Conservation (phyloP, 345 rosid species). For the Combretum micranthum region DNA sequence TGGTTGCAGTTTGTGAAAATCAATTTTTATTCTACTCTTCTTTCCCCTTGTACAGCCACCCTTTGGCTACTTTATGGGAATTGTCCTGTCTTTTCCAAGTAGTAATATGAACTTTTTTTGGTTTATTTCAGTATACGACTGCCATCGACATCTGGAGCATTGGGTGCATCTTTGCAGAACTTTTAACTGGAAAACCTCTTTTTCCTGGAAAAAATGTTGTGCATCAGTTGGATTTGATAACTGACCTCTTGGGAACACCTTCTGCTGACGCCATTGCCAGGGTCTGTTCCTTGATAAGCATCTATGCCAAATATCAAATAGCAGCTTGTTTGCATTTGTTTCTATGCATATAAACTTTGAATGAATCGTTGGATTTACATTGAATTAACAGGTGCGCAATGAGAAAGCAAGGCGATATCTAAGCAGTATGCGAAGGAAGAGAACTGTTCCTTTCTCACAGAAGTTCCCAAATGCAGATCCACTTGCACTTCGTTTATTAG, state of each 20-base stretch:
- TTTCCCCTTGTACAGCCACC: too few relatives aligned
- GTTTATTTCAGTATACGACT: conserved; percentile 73
- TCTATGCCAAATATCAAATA: too few relatives aligned
- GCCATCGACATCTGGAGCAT: conserved; percentile 98
- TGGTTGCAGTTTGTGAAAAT: too few relatives aligned
- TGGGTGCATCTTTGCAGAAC: conserved; percentile 95
- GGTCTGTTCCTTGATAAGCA: conserved; percentile 26
- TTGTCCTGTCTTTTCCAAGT: too few relatives aligned
- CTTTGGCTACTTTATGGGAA: too few relatives aligned
- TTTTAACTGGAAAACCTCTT: conserved; percentile 87
- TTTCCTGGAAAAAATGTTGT: conserved; percentile 98
- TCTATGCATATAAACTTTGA: neutral
- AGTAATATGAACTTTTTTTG: neutral
- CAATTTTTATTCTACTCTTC: too few relatives aligned
- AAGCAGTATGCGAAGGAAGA: conserved; percentile 93
- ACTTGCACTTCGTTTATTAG: conserved; percentile 81
- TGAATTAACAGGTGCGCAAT: conserved; percentile 64
- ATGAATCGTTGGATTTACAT: conserved; percentile 16
- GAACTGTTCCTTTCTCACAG: conserved; percentile 68
- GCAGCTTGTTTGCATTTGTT: neutral
- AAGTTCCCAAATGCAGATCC: conserved; percentile 94
- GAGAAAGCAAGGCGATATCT: conserved; percentile 95
- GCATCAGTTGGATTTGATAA: conserved; percentile 92
- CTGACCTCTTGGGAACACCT: conserved; percentile 90
- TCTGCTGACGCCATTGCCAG: conserved; percentile 90